Evolutionary conservation across 176 grass and related monocot genomes (phyloP).

Genomic region (Otatea glauca): DNA sequence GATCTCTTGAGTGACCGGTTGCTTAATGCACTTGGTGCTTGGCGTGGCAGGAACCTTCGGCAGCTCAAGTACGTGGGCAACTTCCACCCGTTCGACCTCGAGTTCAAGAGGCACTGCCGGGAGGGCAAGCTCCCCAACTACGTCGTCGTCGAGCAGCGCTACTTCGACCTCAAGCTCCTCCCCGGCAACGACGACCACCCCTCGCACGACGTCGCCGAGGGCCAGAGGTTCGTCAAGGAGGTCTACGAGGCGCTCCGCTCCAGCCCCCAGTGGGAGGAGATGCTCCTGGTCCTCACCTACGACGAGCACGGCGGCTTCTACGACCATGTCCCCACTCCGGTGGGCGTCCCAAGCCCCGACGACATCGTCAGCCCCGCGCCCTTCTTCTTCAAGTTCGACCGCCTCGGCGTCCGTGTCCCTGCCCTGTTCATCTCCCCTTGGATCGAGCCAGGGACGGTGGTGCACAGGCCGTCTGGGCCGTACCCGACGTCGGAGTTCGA

Average conservation of each 20-base stretch:
- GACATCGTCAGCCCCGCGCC: constrained; percentile 19
- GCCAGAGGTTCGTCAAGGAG: constrained; percentile 77
- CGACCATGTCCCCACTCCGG: constrained; percentile 80
- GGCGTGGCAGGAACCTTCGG: constrained; percentile 53
- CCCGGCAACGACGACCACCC: constrained; percentile 89
- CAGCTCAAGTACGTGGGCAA: constrained; percentile 57
- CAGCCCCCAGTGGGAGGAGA: constrained; percentile 75
- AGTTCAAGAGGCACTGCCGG: constrained; percentile 67
- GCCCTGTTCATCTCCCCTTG: constrained; percentile 75
- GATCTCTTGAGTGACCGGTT: too few relatives aligned
- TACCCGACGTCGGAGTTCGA: constrained; percentile 69
- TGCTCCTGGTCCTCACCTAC: constrained; percentile 73
- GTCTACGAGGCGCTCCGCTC: constrained; percentile 71
- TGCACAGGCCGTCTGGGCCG: constrained; percentile 63
- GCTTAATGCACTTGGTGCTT: too few relatives aligned
- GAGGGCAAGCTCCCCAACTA: constrained; percentile 87
- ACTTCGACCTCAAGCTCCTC: constrained; percentile 70
- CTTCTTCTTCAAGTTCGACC: constrained; percentile 75
- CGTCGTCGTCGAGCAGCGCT: constrained; percentile 85
- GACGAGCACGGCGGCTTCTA: constrained; percentile 95
- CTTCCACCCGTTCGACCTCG: constrained; percentile 71
- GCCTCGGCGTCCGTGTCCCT: constrained; percentile 80
- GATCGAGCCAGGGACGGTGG: constrained; percentile 72
- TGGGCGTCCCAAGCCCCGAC: constrained; percentile 62
- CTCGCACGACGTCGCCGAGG: constrained; percentile 68